phyloP scores from a whole-genome alignment of 2,329 filamentous ascomycete species.

The Diaporthe sp. region DNA sequence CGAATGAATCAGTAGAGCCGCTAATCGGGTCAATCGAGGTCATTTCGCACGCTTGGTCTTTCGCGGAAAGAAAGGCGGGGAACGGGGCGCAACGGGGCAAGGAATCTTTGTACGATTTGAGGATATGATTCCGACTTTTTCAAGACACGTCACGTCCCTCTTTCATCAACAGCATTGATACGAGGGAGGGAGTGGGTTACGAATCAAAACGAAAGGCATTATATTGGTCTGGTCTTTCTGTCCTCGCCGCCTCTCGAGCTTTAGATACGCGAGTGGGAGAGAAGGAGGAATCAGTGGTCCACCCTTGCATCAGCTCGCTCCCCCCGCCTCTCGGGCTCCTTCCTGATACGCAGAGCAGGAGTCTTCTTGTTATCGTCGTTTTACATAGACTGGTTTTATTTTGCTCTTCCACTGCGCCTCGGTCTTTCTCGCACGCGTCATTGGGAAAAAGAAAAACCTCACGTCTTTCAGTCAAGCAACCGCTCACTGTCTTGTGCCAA shows the following conservation, averaged over 20 bases:
- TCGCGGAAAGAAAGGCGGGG: slow-evolving; percentile 44
- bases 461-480: background rate
- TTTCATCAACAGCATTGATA: slow-evolving; percentile 39
- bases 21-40: slow-evolving; percentile 46
- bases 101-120: slow-evolving; percentile 55
- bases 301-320: slow-evolving; percentile 37
- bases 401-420: slow-evolving; percentile 17
- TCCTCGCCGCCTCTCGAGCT: slow-evolving; percentile 37
- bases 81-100: slow-evolving; percentile 51
- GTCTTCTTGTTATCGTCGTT: slow-evolving; percentile 40
- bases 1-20: slow-evolving; percentile 44
- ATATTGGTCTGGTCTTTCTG: slow-evolving; percentile 31
- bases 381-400: slow-evolving; percentile 41
- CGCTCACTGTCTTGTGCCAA: slow-evolving; percentile 1
- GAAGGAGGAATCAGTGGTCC: slow-evolving; percentile 34
- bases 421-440: slow-evolving; percentile 3
- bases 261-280: slow-evolving; percentile 35
- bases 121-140: slow-evolving; percentile 44
- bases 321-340: slow-evolving; percentile 33
- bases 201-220: slow-evolving; percentile 32
- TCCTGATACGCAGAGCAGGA: slow-evolving; percentile 37
- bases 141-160: slow-evolving; percentile 38
- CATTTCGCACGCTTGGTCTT: slow-evolving; percentile 47
- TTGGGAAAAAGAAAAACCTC: background rate
- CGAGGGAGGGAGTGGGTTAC: slow-evolving; percentile 29